Evolutionary conservation across 139 green algal genomes (phyloP), one percentile per base, ranked within the genome.

Genomic region (Ettlia oleoabundans): DNA sequence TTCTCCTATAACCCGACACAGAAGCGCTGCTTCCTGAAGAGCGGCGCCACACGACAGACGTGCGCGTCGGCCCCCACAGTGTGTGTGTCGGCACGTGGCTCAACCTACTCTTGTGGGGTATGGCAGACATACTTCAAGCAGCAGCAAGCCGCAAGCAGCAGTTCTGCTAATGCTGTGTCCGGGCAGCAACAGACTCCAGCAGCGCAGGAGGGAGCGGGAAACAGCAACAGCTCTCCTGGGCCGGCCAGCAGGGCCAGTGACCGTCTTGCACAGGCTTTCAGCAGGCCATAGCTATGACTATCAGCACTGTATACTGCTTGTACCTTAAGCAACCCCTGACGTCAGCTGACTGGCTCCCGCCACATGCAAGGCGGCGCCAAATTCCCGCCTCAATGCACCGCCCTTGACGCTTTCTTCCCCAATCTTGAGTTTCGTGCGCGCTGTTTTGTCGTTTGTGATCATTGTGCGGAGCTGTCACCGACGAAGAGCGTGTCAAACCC

Each of bases 91-190:
- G 66, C 67, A 22, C 72, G 79, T 4, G 84, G 85, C 22, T 28
- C 82, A 37, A 30, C 43, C 9, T 92, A 89, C 81, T 78, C 47
- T 8, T 92, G 87, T 62, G 88, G 88, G 30, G 35, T 53, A 26
- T 92, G 85, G 88, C 78, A 92, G 69, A 92, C 88, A 4, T 92
- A 91, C 77, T 91, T 82, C 64, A 66, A 81, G 65, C 35, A 10
- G 13, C 18, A 21, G 8, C 35, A 28, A 19, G 35, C n/a, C 38
- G 35, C 18, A 43, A 30, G 47, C 13, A 15, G 13, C 47, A 15
- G 15, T 58, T 58, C 47, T 58, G 47, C 47, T 58, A 15, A 58
- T 58, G 47, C 13, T 58, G 47, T 24, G 47, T 24, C 13, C 47
- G 47, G 13, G 13, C 47, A 58, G 47, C 47, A 10, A n/a, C n/a